A percentile compares a stretch with the other conserved stretches of the same genome.
Conservation (phyloP, 306 rosid species). For the Castanopsis chinensis region DNA sequence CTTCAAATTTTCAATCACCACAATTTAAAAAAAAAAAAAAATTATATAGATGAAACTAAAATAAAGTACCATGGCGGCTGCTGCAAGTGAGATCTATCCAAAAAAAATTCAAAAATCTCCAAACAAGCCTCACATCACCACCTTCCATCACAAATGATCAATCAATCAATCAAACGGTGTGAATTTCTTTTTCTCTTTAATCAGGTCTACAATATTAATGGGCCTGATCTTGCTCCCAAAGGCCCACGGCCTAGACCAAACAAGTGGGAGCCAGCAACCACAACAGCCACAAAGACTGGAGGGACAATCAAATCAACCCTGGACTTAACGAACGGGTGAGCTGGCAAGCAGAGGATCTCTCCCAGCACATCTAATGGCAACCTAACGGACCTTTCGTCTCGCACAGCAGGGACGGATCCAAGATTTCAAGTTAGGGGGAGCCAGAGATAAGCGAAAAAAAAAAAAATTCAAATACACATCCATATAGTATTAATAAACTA, state of each 20-base stretch:
- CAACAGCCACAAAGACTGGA: conserved; percentile 57
- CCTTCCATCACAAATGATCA: too few species aligned
- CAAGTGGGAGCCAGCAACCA: conserved; percentile 65
- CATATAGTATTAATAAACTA: too few species aligned
- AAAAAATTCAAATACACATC: too few species aligned
- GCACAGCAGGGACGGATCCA: too few species aligned
- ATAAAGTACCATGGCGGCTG: neutral
- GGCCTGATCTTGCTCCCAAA: conserved; percentile 45
- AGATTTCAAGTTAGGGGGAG: too few species aligned
- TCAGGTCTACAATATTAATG: neutral
- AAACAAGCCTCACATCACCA: too few species aligned
- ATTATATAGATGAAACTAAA: neutral
- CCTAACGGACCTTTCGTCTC: conserved; percentile 39
- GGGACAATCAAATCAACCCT: conserved; percentile 56
- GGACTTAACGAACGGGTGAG: conserved; percentile 44
- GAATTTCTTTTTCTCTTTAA: too few species aligned
- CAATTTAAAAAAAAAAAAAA: too few species aligned
- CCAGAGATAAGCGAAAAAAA: too few species aligned
- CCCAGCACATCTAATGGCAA: conserved; percentile 69
- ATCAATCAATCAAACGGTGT: too few species aligned
- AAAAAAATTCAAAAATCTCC: too few species aligned
- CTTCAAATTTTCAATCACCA: neutral
- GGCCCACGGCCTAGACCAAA: conserved; percentile 46
- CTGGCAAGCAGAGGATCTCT: conserved; percentile 62
- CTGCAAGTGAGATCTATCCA: too few species aligned